A percentile compares a stretch with the other conserved stretches of the same genome.
Evolutionary conservation across 129 eudicot species (phyloP).

Genomic region (Chrysanthemum lavandulifolium): DNA sequence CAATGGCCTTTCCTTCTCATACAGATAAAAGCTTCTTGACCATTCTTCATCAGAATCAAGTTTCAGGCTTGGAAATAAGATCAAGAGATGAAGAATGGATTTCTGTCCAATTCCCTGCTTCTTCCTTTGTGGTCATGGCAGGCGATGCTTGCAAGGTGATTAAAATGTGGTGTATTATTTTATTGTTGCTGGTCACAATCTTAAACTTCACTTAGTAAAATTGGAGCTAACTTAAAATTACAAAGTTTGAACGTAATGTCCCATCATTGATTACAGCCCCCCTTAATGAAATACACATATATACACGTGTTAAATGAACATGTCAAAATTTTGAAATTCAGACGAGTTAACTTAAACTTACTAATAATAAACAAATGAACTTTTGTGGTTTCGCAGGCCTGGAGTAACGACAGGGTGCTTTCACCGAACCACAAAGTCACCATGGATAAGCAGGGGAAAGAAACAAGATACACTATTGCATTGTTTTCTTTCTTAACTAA

Average conservation of each 20-base stretch:
- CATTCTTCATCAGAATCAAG: constrained; percentile 68
- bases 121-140: constrained; percentile 74
- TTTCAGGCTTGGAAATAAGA: constrained; percentile 67
- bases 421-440: constrained; percentile 71
- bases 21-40: constrained; percentile 77
- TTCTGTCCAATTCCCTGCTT: constrained; percentile 54
- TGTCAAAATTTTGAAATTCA: neutral
- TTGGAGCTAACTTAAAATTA: neutral
- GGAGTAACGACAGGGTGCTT: constrained; percentile 71
- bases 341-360: too few relatives aligned
- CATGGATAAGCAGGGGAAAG: constrained; percentile 42
- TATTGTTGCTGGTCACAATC: neutral
- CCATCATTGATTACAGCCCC: too few relatives aligned
- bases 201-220: neutral
- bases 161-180: constrained; percentile 1
- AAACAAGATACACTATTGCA: constrained; percentile 62
- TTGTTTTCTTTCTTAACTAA: constrained; percentile 59
- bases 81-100: constrained; percentile 58
- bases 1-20: constrained; percentile 73
- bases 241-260: too few relatives aligned
- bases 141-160: constrained; percentile 78
- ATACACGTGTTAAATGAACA: too few relatives aligned
- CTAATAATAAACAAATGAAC: too few relatives aligned
- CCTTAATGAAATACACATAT: too few relatives aligned
- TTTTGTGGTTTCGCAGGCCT: constrained; percentile 46